Percentiles rank a stretch among this genome's conserved stretches.
phyloP scores from a whole-genome alignment of 257 asterid species.

The Solanum paucissectum region DNA sequence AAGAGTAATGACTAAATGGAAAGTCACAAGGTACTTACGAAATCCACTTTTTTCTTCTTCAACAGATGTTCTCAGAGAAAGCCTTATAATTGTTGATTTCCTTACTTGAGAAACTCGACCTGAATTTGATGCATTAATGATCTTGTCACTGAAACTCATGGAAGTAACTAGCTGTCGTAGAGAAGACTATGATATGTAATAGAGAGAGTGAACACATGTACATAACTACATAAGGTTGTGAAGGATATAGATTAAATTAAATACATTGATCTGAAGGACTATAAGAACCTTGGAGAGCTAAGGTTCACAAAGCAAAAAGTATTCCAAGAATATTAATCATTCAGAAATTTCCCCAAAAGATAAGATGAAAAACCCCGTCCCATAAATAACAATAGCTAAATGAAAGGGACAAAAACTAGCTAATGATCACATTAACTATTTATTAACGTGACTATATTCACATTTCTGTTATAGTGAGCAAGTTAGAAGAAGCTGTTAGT shows the following conservation, averaged over 20 bases:
- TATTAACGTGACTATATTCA: no score
- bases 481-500: no score
- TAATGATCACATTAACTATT: background rate
- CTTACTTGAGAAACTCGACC: constrained; percentile 44
- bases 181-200: constrained; percentile 21
- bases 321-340: background rate
- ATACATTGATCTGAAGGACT: background rate
- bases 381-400: background rate
- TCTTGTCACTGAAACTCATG: constrained; percentile 62
- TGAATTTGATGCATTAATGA: constrained; percentile 21
- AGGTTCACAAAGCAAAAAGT: background rate
- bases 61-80: constrained; percentile 66
- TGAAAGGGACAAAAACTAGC: background rate
- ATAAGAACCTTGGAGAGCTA: background rate
- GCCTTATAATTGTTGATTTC: constrained; percentile 73
- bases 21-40: constrained; percentile 28
- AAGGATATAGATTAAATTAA: background rate
- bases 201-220: background rate
- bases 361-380: background rate
- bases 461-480: no score
- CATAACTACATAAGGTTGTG: background rate
- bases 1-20: background rate
- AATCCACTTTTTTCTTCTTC: constrained; percentile 45
- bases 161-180: constrained; percentile 63
- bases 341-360: background rate